Evolutionary conservation across 305 asterid species (phyloP), one percentile per base, ranked within the genome.

Genomic region (Plantago lanceolata): DNA sequence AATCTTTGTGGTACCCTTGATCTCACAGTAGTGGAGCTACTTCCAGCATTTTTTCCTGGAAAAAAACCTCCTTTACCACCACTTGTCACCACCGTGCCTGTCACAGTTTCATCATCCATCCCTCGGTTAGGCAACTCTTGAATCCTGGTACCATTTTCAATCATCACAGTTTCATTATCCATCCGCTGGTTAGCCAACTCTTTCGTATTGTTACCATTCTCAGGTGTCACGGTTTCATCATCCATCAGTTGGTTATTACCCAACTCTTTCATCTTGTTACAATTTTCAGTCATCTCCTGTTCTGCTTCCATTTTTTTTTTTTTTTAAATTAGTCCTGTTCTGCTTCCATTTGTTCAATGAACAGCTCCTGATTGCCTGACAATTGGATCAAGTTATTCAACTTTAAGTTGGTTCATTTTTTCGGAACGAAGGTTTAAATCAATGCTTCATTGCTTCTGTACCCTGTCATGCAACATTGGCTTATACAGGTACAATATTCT

Each of bases 1-100:
- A 85, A 85, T 0, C 80, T 83, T 6, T 85, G 88, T 45, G 76
- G 75, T 12, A 69, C 31, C 37, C 65, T 57, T 66, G 31, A 66
- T n/a, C n/a, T 50, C 35, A 43, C 31, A 19, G 24, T 49, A 1
- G 21, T 18, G 14, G 31, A 49, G 2, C 19, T 47, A 19, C 64
- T 57, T 19, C 37, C 18, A 17, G 40, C 21, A 19, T 50, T 35
- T 21, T 45, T 44, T 61, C 3, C 21, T 29, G n/a, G 35, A 40
- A 40, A 9, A 15, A 8, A 3, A n/a, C n/a, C n/a, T n/a, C n/a
- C 44, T 7, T 37, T 54, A 17, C 59, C 68, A 1, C 20, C 72
- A 11, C 56, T 16, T 17, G 20, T 31, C 68, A 57, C 24, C 54
- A 53, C 20, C 12, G 20, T 29, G 28, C 63, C 73, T 18, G 16